Base-by-base conservation (phyloP, 768 basidiomycete genomes). In the Tylopilus vinaceipallidus region DNA sequence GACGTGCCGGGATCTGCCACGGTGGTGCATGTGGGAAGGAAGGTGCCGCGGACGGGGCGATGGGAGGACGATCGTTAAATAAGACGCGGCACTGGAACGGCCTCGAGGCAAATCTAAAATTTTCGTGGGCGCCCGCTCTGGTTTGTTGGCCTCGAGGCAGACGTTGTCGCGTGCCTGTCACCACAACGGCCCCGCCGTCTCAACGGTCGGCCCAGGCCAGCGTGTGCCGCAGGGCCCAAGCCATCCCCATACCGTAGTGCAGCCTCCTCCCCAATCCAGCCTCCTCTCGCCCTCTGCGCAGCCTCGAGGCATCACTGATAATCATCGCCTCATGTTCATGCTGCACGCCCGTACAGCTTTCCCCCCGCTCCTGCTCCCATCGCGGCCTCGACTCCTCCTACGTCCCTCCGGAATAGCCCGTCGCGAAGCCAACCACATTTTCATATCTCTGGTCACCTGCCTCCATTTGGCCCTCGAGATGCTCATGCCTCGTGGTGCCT, bases 1-100 rank as follows among this genome's bases (percentile, higher is more conserved):
- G 4, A 78, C 60, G 33, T 67, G 61, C 13, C 72, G 71, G 6
- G 78, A 75, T 34, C 75, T 65, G 9, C 77, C 77, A 8, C 76
- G 67, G 23, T 50, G 59, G 1, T 68, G 68, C 55, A 67, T 59
- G 4, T 52, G 53, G 2, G 55, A 53, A 4, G 62, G 56, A 36
- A 62, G 57, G 55, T 42, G 4, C 61, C 73, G 37, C 60, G 62
- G 22, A 66, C 57, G 13, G 64, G 34, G 22, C 50, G n/a, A n/a
- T n/a, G n/a, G n/a, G n/a, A n/a, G 12, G 27, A 29, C 41, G 41
- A 45, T 37, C 13, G 55, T 57, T 57, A 57, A 57, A 57, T 50
- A 49, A 24, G 52, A 48, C 32, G 11, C 47, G 49, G 45, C 33
- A 47, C 45, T 33, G 47, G 47, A 42, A 17, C 49, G 45, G 52